Conservation (phyloP, 768 basidiomycete genomes). For the Boletus sp. region DNA sequence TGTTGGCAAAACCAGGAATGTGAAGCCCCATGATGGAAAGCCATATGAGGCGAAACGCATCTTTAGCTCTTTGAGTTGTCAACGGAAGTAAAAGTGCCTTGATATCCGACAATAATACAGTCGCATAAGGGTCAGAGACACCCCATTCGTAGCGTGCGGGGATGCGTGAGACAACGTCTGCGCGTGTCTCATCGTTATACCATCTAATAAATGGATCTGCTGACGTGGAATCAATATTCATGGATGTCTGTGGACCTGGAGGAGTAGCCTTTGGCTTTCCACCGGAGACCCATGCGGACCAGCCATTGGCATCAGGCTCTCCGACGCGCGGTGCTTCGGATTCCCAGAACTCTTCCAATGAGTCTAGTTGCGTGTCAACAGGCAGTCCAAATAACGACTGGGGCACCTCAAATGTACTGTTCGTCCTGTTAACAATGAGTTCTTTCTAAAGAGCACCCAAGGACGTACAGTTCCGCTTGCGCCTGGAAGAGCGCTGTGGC, state of each 20-base stretch:
- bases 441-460: background rate
- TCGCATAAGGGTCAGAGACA: conserved; percentile 65
- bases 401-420: conserved; percentile 60
- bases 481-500: conserved; percentile 79
- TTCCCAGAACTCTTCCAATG: conserved; percentile 83
- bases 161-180: conserved; percentile 42
- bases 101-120: conserved; percentile 72
- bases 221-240: conserved; percentile 25
- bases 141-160: conserved; percentile 54
- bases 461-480: conserved; percentile 72
- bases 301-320: conserved; percentile 63
- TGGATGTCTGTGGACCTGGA: conserved; percentile 8
- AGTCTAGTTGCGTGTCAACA: conserved; percentile 48
- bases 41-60: conserved; percentile 65
- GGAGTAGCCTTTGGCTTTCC: conserved; percentile 35
- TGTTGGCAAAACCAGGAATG: conserved; percentile 59
- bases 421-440: conserved; percentile 5
- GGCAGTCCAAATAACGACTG: conserved; percentile 40
- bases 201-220: conserved; percentile 68
- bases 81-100: conserved; percentile 52
- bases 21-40: conserved; percentile 68
- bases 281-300: conserved; percentile 57
- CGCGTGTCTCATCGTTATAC: conserved; percentile 52
- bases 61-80: conserved; percentile 42
- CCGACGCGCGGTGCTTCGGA: conserved; percentile 74